Evolutionary conservation across 176 grass and related monocot genomes (phyloP), one percentile per base, ranked within the genome.

Genomic region (maize (Zea mays)): DNA sequence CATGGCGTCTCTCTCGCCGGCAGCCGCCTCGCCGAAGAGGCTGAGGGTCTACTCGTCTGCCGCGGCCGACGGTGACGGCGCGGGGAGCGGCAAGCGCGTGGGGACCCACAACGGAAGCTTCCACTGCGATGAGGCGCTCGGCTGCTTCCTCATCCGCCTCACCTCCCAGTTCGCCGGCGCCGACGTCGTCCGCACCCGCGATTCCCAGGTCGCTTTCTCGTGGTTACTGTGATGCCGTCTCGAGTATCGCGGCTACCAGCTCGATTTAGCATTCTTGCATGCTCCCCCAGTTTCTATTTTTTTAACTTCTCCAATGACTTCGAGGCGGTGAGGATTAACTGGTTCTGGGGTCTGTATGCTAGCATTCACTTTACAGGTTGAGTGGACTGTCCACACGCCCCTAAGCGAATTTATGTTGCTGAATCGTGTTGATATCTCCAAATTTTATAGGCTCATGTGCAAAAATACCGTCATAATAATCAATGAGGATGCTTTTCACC

Each of bases 81-180:
- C 82, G 14, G 78, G 62, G 16, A 83, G 49, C 70, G 86, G 82
- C 65, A 85, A 76, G 87, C 84, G 96, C 80, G 90, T 99, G 59
- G 96, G 96, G 3, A 99, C 92, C 38, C 96, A 99, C 89, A 94
- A 95, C 65, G 96, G 96, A 39, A 94, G 89, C 85, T 99, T 99
- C 90, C 96, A 99, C 86, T 99, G 96, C 77, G 96, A 99, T 16
- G 96, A 99, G 92, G 96, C 96, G 49, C 96, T 98, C 62, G 96
- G 96, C 13, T 99, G 96, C 81, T 92, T 89, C 86, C 82, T 99
- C 80, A 99, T 95, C 67, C 96, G 96, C 87, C 92, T 99, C 77
- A 99, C 96, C 55, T 81, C 73, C 55, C 87, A 95, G 74, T 99
- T 99, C 83, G 21, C 85, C 21, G 75, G 91, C 35, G 92, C 96